These are phyloP conservation scores for Austroboletus olivaceoglutinosus DNA, from an alignment of 1,284 basidiomycete genomes.

Conservation along the genomic window DNA sequence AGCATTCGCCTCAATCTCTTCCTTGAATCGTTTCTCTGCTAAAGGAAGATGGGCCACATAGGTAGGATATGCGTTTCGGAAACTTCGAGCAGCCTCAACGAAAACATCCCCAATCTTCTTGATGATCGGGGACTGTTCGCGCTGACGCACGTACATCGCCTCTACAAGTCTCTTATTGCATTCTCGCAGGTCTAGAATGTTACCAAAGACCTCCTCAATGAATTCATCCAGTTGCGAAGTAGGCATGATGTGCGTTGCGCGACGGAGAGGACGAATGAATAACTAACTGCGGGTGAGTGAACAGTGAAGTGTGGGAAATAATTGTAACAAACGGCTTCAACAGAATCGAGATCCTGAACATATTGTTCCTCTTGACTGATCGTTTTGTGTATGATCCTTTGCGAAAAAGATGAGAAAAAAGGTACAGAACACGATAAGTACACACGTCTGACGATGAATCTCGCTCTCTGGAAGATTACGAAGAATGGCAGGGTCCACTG, in stretches of 20 bases:
- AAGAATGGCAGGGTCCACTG: slow-evolving; percentile 69
- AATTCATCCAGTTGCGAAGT: slow-evolving; percentile 70
- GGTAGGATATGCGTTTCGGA: slow-evolving; percentile 80
- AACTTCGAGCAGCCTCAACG: slow-evolving; percentile 84
- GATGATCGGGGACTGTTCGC: slow-evolving; percentile 84
- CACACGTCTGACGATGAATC: slow-evolving; percentile 79
- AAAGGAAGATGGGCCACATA: slow-evolving; percentile 86
- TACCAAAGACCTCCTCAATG: slow-evolving; percentile 85
- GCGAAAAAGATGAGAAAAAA: slow-evolving; percentile 5
- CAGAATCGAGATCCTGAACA: slow-evolving; percentile 81
- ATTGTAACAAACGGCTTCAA: slow-evolving; percentile 60
- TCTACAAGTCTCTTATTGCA: slow-evolving; percentile 83
- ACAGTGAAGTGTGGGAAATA: neutral
- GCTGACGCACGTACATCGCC: slow-evolving; percentile 81
- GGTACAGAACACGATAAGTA: neutral
- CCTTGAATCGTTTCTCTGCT: slow-evolving; percentile 83
- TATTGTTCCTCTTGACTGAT: slow-evolving; percentile 92
- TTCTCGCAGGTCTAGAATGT: slow-evolving; percentile 80
- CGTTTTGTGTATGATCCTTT: slow-evolving; percentile 87
- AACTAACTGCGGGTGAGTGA: slow-evolving; percentile 37
- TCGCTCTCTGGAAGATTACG: slow-evolving; percentile 71
- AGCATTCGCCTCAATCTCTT: slow-evolving; percentile 80
- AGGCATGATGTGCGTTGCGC: slow-evolving; percentile 72
- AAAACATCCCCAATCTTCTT: slow-evolving; percentile 90
- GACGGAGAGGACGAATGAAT: slow-evolving; percentile 78